Base-by-base conservation (phyloP, 2,329 filamentous ascomycete species). In the Alternaria viburni region DNA sequence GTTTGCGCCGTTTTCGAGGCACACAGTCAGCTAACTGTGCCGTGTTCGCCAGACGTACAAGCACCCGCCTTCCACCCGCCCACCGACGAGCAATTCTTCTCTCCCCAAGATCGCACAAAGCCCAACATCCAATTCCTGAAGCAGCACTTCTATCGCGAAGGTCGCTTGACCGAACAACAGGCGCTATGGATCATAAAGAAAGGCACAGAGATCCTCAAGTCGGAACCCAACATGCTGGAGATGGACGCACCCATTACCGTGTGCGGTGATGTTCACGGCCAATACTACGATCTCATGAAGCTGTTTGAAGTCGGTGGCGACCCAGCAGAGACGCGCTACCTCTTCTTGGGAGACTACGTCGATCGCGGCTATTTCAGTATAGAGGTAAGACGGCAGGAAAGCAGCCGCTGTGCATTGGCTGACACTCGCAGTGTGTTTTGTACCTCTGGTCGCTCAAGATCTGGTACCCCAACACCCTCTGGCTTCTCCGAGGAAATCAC, bases 201-300 rank as follows among this genome's bases (percentile, higher is more conserved):
- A 73, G 96, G 95, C 66, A 93, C 93, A 59, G 92, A 97, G 80
- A 83, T 99, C 54, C 86, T 99, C 75, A 91, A 91, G 77, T 86
- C 90, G 66, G 96, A 99, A 83, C 95, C 96, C 69, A 99, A 98
- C 81, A 86, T 99, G 69, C 87, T 99, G 71, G 96, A 99, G 86
- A 99, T 99, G 96, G 96, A 99, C 81, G 96, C 96, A 44, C 96
- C 96, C 65, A 99, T 99, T 78, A 99, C 96, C 10, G 96, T 99
- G 54, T 99, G 96, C 77, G 96, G 96, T 79, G 96, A 99, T 77
- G 94, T 99, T 58, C 96, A 99, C 82, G 96, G 96, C 71, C 96
- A 99, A 83, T 99, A 98, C 84, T 99, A 97, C 81, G 96, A 99
- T 81, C 83, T 99, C 78, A 99, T 99, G 96, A 99, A 99, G 86